phyloP scores from a whole-genome alignment of 352 stramenopile species.

The Plasmopara viticola region DNA sequence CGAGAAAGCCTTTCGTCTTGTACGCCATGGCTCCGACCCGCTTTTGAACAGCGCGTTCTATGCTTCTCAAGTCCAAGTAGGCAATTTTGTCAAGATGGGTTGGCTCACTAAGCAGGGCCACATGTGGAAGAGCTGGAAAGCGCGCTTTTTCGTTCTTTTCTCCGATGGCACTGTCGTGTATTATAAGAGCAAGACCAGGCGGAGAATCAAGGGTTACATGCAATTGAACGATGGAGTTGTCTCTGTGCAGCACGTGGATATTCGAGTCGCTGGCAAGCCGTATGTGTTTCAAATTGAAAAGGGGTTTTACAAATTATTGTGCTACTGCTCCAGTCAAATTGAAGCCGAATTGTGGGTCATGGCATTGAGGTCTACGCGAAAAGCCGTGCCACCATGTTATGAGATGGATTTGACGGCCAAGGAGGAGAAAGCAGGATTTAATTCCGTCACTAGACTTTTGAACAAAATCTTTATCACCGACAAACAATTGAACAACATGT shows the following conservation, averaged over 20 bases:
- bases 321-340: slow-evolving; percentile 68
- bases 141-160: slow-evolving; percentile 81
- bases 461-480: slow-evolving; percentile 84
- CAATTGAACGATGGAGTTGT: slow-evolving; percentile 81
- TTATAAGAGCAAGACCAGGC: slow-evolving; percentile 69
- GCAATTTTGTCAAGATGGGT: slow-evolving; percentile 76
- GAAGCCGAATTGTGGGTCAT: slow-evolving; percentile 80
- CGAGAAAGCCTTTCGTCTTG: slow-evolving; percentile 36
- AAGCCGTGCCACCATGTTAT: slow-evolving; percentile 34
- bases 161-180: slow-evolving; percentile 77
- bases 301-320: slow-evolving; percentile 77
- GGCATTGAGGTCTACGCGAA: slow-evolving; percentile 48
- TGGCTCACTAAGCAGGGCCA: slow-evolving; percentile 83
- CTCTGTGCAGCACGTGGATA: slow-evolving; percentile 72
- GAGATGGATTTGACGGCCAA: slow-evolving; percentile 58
- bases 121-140: slow-evolving; percentile 86
- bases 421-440: slow-evolving; percentile 48
- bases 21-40: slow-evolving; percentile 52
- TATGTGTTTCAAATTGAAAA: slow-evolving; percentile 85
- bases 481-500: slow-evolving; percentile 35
- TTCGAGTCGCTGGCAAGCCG: slow-evolving; percentile 47
- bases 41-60: slow-evolving; percentile 68
- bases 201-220: slow-evolving; percentile 78
- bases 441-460: slow-evolving; percentile 48
- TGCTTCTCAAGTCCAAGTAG: slow-evolving; percentile 48